Evolutionary conservation across 2,329 filamentous ascomycete species (phyloP).

Genomic region (Furcasterigmium furcatum): DNA sequence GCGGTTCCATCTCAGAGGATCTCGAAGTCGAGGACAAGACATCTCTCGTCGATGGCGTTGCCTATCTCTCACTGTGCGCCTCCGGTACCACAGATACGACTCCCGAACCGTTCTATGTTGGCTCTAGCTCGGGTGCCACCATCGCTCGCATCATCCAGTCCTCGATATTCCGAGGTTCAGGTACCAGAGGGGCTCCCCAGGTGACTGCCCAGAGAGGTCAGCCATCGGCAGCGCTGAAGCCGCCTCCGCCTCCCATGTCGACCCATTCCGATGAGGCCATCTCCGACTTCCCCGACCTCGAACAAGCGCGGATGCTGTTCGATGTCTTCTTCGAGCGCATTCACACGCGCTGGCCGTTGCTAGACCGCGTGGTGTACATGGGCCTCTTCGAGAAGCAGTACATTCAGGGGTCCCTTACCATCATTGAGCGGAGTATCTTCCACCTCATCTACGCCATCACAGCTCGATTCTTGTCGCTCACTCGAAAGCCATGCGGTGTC

Average conservation of each 20-base stretch:
- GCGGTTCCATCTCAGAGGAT: conserved; percentile 5
- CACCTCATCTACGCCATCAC: conserved; percentile 21
- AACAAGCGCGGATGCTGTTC: conserved; percentile 15
- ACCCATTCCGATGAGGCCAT: conserved; percentile 5
- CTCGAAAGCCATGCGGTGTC: conserved; percentile 17
- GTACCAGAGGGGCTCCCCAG: background rate
- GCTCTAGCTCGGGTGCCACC: conserved; percentile 20
- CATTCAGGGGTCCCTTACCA: conserved; percentile 11
- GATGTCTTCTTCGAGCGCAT: conserved; percentile 20
- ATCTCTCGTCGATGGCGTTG: conserved; percentile 18
- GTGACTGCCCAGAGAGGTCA: background rate
- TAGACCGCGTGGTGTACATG: conserved; percentile 16
- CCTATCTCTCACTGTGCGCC: conserved; percentile 18
- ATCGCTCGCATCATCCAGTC: conserved; percentile 21
- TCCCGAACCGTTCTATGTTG: conserved; percentile 20
- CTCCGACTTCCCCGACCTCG: conserved; percentile 12
- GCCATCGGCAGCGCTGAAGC: conserved; percentile 1
- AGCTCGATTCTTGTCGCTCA: conserved; percentile 19
- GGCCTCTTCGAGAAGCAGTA: conserved; percentile 15
- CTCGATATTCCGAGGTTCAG: conserved; percentile 15
- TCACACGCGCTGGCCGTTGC: conserved; percentile 20
- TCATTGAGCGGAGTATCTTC: conserved; percentile 18
- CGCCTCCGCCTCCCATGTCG: conserved; percentile 5
- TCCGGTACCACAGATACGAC: conserved; percentile 17
- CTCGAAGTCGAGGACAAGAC: conserved; percentile 12